These are phyloP conservation scores for Pseudomonodictys pantanalensis DNA, from an alignment of 495 filamentous ascomycete species.

Conservation along the genomic window DNA sequence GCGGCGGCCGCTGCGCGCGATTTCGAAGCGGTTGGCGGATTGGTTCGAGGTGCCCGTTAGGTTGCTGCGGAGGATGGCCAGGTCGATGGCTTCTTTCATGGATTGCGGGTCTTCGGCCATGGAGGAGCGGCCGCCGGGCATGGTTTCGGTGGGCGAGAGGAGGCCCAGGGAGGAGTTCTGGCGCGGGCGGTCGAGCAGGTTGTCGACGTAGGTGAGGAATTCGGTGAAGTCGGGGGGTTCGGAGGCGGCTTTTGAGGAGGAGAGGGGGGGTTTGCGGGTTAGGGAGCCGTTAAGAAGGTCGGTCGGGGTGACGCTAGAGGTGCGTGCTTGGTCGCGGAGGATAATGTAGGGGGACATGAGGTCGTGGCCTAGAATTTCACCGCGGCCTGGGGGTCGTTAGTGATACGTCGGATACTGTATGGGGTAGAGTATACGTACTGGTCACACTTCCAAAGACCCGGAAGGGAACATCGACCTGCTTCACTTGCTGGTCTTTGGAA, in stretches of 20 bases:
- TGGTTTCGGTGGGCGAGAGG: conserved; percentile 61
- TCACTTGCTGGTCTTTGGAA: conserved; percentile 74
- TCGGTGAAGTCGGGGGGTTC: conserved; percentile 48
- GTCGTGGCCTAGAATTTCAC: conserved; percentile 75
- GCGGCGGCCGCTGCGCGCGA: conserved; percentile 78
- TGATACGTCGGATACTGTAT: conserved; percentile 37
- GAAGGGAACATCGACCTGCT: conserved; percentile 90
- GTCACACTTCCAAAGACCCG: conserved; percentile 91
- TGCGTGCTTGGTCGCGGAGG: conserved; percentile 77
- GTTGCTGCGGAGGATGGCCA: conserved; percentile 82
- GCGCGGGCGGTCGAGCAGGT: conserved; percentile 64
- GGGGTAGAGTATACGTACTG: conserved; percentile 44
- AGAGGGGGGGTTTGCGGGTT: conserved; percentile 45
- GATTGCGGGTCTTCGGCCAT: conserved; percentile 51
- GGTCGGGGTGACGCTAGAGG: conserved; percentile 45
- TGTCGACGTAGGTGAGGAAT: conserved; percentile 75
- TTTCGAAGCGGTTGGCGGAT: conserved; percentile 86
- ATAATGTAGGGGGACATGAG: conserved; percentile 91
- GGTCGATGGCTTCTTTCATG: conserved; percentile 75
- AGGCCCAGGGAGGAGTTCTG: conserved; percentile 57
- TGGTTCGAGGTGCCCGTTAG: conserved; percentile 52
- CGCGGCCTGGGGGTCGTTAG: conserved; percentile 50
- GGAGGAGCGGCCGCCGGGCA: conserved; percentile 50
- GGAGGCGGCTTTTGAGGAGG: conserved; percentile 30
- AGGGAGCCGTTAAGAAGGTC: conserved; percentile 23